Percentiles rank a stretch among this genome's conserved stretches.
Conservation (phyloP, 768 basidiomycete genomes). For the Kwoniella dendrophila region DNA sequence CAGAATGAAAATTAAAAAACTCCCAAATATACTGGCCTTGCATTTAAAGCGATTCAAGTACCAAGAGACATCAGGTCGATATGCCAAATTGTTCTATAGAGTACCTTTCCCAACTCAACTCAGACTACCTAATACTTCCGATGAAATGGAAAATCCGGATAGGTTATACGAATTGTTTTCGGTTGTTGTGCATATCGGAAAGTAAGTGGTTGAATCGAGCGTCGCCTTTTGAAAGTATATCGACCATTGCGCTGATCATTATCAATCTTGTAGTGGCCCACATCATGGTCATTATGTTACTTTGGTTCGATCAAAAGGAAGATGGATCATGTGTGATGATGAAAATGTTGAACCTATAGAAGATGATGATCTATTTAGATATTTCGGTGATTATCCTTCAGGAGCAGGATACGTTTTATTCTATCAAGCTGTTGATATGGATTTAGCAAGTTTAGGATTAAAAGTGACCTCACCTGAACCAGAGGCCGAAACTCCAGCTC, state of each 20-base stretch:
- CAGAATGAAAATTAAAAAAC: slow-evolving; percentile 98
- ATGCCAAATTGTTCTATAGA: slow-evolving; percentile 93
- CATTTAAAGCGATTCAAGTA: slow-evolving; percentile 99
- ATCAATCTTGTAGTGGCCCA: slow-evolving; percentile 69
- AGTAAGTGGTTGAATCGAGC: slow-evolving; percentile 63
- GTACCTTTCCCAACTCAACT: slow-evolving; percentile 95
- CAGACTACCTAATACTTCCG: slow-evolving; percentile 93
- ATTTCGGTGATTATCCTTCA: slow-evolving; percentile 79
- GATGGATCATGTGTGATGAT: slow-evolving; percentile 95
- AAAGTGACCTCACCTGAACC: slow-evolving; percentile 46
- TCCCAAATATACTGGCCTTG: slow-evolving; percentile 91
- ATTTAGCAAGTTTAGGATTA: slow-evolving; percentile 71
- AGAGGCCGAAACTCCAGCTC: not conserved
- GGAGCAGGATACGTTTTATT: slow-evolving; percentile 96
- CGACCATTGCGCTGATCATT: slow-evolving; percentile 12
- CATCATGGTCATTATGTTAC: slow-evolving; percentile 98
- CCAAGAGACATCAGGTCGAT: slow-evolving; percentile 84
- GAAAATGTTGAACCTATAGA: slow-evolving; percentile 84
- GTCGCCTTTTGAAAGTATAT: not conserved
- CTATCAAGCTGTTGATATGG: slow-evolving; percentile 90
- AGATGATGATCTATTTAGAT: slow-evolving; percentile 86
- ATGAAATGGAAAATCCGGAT: slow-evolving; percentile 88
- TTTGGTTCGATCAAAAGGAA: slow-evolving; percentile 78
- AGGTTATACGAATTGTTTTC: slow-evolving; percentile 91
- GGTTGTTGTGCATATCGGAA: slow-evolving; percentile 98